Base-by-base conservation (phyloP, 805 yeast genomes). In the Yarrowia hollandica region DNA sequence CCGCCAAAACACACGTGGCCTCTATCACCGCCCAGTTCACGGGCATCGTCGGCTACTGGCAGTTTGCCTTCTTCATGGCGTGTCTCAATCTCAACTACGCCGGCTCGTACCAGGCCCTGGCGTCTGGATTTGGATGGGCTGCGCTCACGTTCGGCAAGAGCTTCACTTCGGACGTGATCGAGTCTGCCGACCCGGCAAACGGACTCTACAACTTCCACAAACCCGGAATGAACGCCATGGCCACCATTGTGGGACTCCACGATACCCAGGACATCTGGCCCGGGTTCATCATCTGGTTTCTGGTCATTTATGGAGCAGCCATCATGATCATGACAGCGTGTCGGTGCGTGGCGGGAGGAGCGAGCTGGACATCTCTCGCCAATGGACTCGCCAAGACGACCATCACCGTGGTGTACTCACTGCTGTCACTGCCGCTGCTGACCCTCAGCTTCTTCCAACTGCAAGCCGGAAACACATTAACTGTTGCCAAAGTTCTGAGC, bases 31-130 rank as follows among this genome's bases (percentile, higher is more conserved):
- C 73, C 4, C 80, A 81, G 33, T 75, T 79, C 39, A 30, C 39
- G 5, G 38, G 28, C 16, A 30, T 48, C 15, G 63, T 84, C 1
- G 69, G 75, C 16, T 84, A 83, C 68, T 66, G 82, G 30, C 90
- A 85, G 66, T 84, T 79, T 71, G 79, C 83, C 1, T 76, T 82
- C 39, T 81, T 83, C 66, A 74, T 80, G 64, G 85, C 81, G 4
- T 63, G 62, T 15, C 71, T 85, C 25, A 76, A 77, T 62, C 67
- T 85, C 16, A 71, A 74, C 22, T 85, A 80, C 64, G 90, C 90
- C 0, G 88, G 86, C 0, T 83, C 80, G 65, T 81, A 77, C 61
- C 85, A 79, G 62, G 86, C 86, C 0, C 67, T 81, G 12, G 68
- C 82, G 46, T 73, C 82, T 2, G 70, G 76, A 14, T 65, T 81